Base-by-base conservation (phyloP, 2,329 filamentous ascomycete species). In the Neocatenulostroma microsporum region DNA sequence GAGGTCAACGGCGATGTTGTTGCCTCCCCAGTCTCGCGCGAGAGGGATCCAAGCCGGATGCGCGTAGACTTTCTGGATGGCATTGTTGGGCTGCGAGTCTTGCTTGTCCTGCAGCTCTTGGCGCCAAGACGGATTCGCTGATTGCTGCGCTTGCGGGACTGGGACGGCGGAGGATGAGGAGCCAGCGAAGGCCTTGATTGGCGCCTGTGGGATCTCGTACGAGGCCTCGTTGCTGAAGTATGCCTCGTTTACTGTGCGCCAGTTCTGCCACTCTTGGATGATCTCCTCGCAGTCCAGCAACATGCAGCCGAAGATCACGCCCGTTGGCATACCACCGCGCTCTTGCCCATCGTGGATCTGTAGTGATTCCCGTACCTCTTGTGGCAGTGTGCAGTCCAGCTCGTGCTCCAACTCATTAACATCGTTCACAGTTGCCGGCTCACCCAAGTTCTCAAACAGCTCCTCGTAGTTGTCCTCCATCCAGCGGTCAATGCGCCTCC, bases 281-380 rank as follows among this genome's bases (percentile, higher is more conserved):
- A 98, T 94, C 58, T 98, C 91, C 62, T 98, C 91, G 57, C 91
- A 96, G 62, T 98, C 91, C 40, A 98, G 76, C 46, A 98, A 67
- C 91, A 98, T 98, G 58, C 78, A 82, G 42, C 88, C 77, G 53
- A 98, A 96, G 43, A 98, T 77, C 49, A 96, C 82, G 45, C 91
- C 91, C 0, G 89, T 95, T 1, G 91, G 91, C 39, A 74, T 73
- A 46, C 91, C 91, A 44, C 87, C 85, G 46, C 91, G 82, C 65
- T 98, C 91, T 63, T 98, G 91, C n/a, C 91, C 91, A 55, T 98
- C 91, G 61, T 98, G 91, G 36, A 86, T 62, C 67, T 84, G 79
- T 53, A 95, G 67, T 2, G 91, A 96, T 54, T 98, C 88, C 50
- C 91, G 82, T 36, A 98, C 79, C 55, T 98, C 91, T 62, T 89